Evolutionary conservation across 2,329 filamentous ascomycete species (phyloP).

Genomic region (Ophiostoma sp.): DNA sequence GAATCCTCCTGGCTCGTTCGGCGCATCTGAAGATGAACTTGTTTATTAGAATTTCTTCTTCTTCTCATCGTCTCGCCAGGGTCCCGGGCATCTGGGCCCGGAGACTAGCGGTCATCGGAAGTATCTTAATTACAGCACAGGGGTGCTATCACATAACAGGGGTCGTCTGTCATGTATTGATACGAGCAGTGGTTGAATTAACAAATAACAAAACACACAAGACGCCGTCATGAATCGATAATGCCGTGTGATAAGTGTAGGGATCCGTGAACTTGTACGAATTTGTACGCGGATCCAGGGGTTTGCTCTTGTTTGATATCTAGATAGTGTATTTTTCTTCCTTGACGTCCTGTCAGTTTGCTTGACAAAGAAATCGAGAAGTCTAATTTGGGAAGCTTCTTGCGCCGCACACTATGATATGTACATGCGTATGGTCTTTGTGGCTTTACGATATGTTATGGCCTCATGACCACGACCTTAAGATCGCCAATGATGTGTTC

Average conservation of each 20-base stretch:
- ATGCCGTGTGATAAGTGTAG: neutral
- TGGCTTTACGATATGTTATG: too few relatives aligned
- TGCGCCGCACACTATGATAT: neutral
- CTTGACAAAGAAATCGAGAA: neutral
- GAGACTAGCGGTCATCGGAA: neutral
- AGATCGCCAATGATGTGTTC: too few relatives aligned
- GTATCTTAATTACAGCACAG: neutral
- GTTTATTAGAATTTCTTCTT: too few relatives aligned
- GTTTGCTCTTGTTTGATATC: neutral
- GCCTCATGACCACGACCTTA: too few relatives aligned
- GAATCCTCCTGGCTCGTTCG: neutral
- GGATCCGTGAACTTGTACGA: too few relatives aligned
- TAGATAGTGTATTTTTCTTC: neutral
- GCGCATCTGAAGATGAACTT: neutral
- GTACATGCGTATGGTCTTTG: too few relatives aligned
- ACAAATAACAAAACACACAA: neutral
- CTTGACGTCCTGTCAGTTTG: neutral
- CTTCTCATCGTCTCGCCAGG: neutral
- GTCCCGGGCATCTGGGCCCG: constrained; percentile 7
- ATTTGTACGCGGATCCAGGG: too few relatives aligned
- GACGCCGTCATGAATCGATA: neutral
- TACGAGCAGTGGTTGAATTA: too few relatives aligned
- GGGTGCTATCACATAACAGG: neutral
- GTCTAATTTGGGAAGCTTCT: neutral
- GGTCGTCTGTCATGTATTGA: neutral